Conservation (phyloP, 768 basidiomycete species). For the Rhodocollybia butyracea region DNA sequence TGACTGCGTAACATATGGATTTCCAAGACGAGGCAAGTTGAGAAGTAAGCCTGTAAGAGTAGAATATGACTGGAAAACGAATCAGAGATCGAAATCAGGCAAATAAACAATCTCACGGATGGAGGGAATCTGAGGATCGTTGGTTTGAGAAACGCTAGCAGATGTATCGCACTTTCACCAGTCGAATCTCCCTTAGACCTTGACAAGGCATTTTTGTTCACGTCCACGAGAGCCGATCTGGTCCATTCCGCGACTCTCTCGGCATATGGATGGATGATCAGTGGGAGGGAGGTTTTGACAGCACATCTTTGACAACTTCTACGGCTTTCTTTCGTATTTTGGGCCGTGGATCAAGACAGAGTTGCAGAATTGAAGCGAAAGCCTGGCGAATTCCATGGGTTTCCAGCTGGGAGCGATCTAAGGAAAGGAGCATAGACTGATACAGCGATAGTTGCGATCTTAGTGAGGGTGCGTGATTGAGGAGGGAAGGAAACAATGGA, state of each 20-base stretch:
- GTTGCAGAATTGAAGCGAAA: conserved; percentile 80
- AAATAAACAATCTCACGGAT: conserved; percentile 41
- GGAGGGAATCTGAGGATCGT: conserved; percentile 58
- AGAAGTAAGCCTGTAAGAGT: conserved; percentile 69
- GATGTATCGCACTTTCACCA: conserved; percentile 73
- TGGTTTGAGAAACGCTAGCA: conserved; percentile 71
- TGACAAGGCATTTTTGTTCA: conserved; percentile 55
- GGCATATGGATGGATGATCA: conserved; percentile 81
- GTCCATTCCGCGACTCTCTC: conserved; percentile 80
- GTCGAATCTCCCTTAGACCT: conserved; percentile 59
- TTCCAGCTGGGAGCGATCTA: conserved; percentile 73
- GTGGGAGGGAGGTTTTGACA: conserved; percentile 77
- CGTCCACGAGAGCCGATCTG: conserved; percentile 60
- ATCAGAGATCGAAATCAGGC: conserved; percentile 6
- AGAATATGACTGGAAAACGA: conserved; percentile 59
- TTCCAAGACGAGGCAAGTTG: conserved; percentile 80
- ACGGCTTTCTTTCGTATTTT: conserved; percentile 92
- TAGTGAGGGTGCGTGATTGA: conserved; percentile 68
- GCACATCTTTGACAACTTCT: conserved; percentile 77
- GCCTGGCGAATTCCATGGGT: conserved; percentile 67
- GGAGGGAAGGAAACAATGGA: conserved; percentile 71
- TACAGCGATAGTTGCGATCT: conserved; percentile 85
- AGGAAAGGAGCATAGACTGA: conserved; percentile 60
- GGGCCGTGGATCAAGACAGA: conserved; percentile 84
- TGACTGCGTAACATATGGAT: conserved; percentile 85